Base-by-base conservation (phyloP, 1,284 basidiomycete genomes). In the Ustilago trichophora region DNA sequence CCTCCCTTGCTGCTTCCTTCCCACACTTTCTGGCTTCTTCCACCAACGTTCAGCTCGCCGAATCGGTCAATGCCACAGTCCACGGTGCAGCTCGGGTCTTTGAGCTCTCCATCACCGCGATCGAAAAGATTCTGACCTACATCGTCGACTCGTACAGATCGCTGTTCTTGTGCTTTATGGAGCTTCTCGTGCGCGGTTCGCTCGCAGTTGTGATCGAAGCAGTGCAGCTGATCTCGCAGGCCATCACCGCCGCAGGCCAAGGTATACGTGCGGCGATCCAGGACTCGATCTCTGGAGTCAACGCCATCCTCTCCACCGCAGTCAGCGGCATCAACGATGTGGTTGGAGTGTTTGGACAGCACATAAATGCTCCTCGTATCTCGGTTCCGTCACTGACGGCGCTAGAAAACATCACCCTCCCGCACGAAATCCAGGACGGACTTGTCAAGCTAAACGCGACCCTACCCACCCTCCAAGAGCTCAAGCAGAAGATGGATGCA, bases 141-240 rank as follows among this genome's bases (percentile, higher is more conserved):
- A 87, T 96, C 57, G 87, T 97, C 73, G 90, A 93, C 82, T 87
- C 90, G 48, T 98, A 97, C 81, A 88, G 92, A 32, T 92, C 91
- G 4, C 89, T 93, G 2, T 88, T 96, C 72, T 85, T 97, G 44
- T 98, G 94, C 83, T 92, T 95, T 67, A 84, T 97, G 67, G 92
- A 97, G 83, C 85, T 98, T 40, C 87, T 92, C 12, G 89, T 98
- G 3, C 87, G 89, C 19, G 92, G 92, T 13, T 88, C 87, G 2
- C 84, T 98, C 31, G 86, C 88, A 22, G 83, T 97, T 44, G 83
- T 97, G 16, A 92, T 96, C 48, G 85, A 84, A 40, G 92, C 91
- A 6, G 90, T 93, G 2, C 83, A 91, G 59, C 35, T 76, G 21
- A 59, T 50, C 83, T 91, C 16, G 85, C 88, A 25, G 86, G 84